A percentile compares a stretch with the other conserved stretches of the same genome.
phyloP scores from a whole-genome alignment of 257 asterid genomes.

The Jacaranda mimosifolia region DNA sequence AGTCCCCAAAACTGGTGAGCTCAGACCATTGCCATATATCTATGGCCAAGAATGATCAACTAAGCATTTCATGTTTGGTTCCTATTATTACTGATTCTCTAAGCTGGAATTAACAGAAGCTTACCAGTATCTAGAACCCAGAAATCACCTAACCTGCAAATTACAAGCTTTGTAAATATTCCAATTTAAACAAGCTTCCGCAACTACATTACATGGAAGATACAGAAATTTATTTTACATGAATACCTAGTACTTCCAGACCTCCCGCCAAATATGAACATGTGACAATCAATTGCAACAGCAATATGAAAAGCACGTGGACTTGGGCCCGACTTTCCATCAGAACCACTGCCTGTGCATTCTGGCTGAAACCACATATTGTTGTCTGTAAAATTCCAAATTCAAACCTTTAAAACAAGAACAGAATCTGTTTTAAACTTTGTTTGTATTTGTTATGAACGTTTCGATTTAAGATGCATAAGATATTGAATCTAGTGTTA shows the following conservation, averaged over 20 bases:
- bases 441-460: background rate
- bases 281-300: constrained; percentile 88
- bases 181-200: constrained; percentile 26
- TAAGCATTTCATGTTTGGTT: constrained; percentile 29
- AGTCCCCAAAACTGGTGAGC: constrained; percentile 95
- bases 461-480: background rate
- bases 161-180: constrained; percentile 30
- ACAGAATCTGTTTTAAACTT: background rate
- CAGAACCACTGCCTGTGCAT: constrained; percentile 84
- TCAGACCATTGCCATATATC: constrained; percentile 99
- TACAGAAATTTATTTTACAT: constrained; percentile 16
- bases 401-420: constrained; percentile 27
- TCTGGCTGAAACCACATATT: constrained; percentile 92
- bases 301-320: constrained; percentile 94
- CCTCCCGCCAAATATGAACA: constrained; percentile 98
- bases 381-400: constrained; percentile 68
- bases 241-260: constrained; percentile 82
- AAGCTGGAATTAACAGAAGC: constrained; percentile 32
- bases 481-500: background rate
- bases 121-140: constrained; percentile 99
- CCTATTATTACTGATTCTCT: constrained; percentile 2
- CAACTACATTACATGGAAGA: constrained; percentile 24
- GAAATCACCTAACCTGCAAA: constrained; percentile 93
- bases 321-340: constrained; percentile 79
- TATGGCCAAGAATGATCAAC: constrained; percentile 41